These are phyloP conservation scores for Cytospora chrysosperma DNA, from an alignment of 2,329 filamentous ascomycete genomes.

Conservation along the genomic window DNA sequence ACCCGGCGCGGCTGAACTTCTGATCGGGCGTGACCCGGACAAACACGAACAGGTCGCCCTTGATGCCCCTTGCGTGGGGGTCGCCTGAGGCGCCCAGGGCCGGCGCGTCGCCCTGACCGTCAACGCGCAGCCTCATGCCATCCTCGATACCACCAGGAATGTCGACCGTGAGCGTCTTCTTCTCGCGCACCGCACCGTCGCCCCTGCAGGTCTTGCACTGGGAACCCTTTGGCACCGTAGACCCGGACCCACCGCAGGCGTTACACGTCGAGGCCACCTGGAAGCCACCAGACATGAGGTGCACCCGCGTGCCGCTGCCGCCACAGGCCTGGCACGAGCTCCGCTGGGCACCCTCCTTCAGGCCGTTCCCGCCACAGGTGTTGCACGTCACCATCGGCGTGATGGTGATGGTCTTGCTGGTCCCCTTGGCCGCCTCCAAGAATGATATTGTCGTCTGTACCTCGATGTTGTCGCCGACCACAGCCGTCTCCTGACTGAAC, in stretches of 20 bases:
- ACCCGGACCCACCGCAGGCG: constrained; percentile 75
- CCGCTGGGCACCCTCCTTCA: constrained; percentile 77
- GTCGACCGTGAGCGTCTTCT: constrained; percentile 81
- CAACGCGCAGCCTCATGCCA: constrained; percentile 85
- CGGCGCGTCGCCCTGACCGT: constrained; percentile 84
- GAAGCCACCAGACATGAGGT: constrained; percentile 89
- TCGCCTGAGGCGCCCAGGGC: constrained; percentile 68
- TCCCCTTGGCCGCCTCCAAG: constrained; percentile 92
- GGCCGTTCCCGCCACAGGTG: constrained; percentile 77
- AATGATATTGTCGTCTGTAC: constrained; percentile 92
- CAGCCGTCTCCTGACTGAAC: constrained; percentile 68
- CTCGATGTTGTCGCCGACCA: constrained; percentile 96
- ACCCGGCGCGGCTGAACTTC: constrained; percentile 83
- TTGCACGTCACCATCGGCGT: constrained; percentile 78
- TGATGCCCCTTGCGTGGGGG: constrained; percentile 62
- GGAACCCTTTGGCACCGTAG: constrained; percentile 71
- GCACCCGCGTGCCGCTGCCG: constrained; percentile 82
- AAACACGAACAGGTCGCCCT: constrained; percentile 87
- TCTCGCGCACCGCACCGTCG: constrained; percentile 79
- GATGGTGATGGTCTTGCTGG: constrained; percentile 82
- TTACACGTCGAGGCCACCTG: constrained; percentile 92
- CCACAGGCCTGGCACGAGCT: constrained; percentile 76
- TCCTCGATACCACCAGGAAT: constrained; percentile 96
- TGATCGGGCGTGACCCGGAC: constrained; percentile 86
- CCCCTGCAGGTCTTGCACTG: constrained; percentile 81